Conservation (phyloP, 495 filamentous ascomycete genomes). For the Aspergillus diversus region DNA sequence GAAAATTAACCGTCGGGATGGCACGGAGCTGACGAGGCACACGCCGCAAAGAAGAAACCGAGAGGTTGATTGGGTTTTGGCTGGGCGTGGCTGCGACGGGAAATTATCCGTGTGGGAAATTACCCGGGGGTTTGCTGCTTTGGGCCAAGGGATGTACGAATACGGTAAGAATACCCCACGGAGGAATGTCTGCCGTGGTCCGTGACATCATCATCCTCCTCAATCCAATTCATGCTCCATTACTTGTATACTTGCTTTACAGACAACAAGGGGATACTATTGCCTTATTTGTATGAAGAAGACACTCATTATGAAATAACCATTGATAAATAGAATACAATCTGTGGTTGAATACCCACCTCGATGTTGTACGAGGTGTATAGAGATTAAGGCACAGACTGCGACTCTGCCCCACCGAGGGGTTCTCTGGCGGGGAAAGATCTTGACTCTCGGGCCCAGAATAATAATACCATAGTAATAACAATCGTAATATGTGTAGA, state of each 20-base stretch:
- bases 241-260: background rate
- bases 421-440: conserved; percentile 17
- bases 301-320: background rate
- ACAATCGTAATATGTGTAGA: background rate
- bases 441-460: background rate
- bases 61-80: conserved; percentile 9
- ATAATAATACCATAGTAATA: background rate
- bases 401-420: conserved; percentile 16
- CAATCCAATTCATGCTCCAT: background rate
- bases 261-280: background rate
- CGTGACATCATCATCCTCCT: conserved; percentile 3
- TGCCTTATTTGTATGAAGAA: background rate
- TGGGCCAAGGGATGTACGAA: conserved; percentile 2
- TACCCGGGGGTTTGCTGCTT: conserved; percentile 11
- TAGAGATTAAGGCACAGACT: background rate
- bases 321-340: too few species aligned
- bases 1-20: background rate
- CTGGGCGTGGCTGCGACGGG: background rate
- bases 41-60: conserved; percentile 11
- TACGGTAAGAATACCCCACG: conserved; percentile 8
- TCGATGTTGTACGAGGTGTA: too few species aligned
- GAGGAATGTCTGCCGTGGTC: conserved; percentile 16
- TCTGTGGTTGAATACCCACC: too few species aligned
- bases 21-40: conserved; percentile 3
- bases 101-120: conserved; percentile 21